A percentile compares a stretch with the other conserved stretches of the same genome.
Evolutionary conservation across 768 basidiomycete genomes (phyloP).

Genomic region (Phaeolepiota aurea): DNA sequence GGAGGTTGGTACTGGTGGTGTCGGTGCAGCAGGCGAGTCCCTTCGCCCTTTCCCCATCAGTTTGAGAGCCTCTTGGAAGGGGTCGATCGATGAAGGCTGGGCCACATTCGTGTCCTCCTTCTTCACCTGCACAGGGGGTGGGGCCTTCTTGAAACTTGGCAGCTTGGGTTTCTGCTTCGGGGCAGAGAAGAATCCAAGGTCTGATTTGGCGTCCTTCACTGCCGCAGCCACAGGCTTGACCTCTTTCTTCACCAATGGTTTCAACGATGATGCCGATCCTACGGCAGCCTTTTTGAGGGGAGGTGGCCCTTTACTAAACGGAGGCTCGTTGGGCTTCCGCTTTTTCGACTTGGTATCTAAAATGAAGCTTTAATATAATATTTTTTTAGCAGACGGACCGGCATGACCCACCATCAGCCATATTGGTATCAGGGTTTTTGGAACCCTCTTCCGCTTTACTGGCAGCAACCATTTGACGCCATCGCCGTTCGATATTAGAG

Average conservation of each 20-base stretch:
- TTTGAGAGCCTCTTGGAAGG: conserved; percentile 79
- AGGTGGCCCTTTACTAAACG: conserved; percentile 38
- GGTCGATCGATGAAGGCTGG: conserved; percentile 69
- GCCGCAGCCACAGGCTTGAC: conserved; percentile 19
- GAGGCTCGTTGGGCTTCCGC: conserved; percentile 55
- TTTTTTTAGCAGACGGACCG: conserved; percentile 23
- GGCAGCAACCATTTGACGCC: conserved; percentile 51
- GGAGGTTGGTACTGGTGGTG: conserved; percentile 37
- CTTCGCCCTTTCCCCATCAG: conserved; percentile 58
- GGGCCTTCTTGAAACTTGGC: conserved; percentile 81
- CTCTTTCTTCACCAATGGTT: conserved; percentile 54
- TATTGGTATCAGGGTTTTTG: conserved; percentile 37
- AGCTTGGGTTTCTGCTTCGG: conserved; percentile 79
- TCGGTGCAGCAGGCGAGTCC: conserved; percentile 53
- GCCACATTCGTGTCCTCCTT: conserved; percentile 60
- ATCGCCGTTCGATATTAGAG: conserved; percentile 77
- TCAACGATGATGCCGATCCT: conserved; percentile 30
- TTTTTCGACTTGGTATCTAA: conserved; percentile 62
- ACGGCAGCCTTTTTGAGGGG: conserved; percentile 63
- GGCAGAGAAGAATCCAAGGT: conserved; percentile 83
- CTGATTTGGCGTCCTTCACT: conserved; percentile 74
- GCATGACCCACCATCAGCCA: conserved; percentile 68
- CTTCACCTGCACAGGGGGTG: conserved; percentile 22
- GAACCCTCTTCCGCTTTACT: conserved; percentile 26
- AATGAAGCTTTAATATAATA: conserved; percentile 11